Conservation (phyloP, 495 filamentous ascomycete genomes). For the Hypomontagnella submonticulosa region DNA sequence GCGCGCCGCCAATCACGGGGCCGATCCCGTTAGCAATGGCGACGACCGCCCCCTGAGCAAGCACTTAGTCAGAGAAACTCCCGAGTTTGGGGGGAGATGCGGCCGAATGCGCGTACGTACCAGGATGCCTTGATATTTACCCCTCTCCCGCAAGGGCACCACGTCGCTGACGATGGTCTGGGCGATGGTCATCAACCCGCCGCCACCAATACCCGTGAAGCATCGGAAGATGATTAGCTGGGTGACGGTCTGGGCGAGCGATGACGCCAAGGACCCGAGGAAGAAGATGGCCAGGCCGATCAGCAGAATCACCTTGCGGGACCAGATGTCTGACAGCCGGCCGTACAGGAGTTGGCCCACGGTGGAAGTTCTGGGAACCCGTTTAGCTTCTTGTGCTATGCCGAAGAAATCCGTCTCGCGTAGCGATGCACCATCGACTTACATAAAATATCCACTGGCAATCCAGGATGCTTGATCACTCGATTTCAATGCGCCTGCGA, state of each 20-base stretch:
- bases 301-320: conserved; percentile 65
- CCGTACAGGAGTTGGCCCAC: conserved; percentile 67
- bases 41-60: conserved; percentile 58
- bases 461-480: conserved; percentile 65
- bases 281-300: conserved; percentile 64
- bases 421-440: conserved; percentile 23
- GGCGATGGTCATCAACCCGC: conserved; percentile 65
- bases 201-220: conserved; percentile 66
- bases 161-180: conserved; percentile 67
- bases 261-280: conserved; percentile 63
- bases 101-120: conserved; percentile 34
- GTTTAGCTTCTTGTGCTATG: conserved; percentile 9
- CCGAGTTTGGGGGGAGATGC: neutral
- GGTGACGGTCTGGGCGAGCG: conserved; percentile 61
- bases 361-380: conserved; percentile 57
- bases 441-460: conserved; percentile 66
- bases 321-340: conserved; percentile 67
- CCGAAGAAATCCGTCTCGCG: neutral
- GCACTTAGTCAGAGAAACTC: neutral
- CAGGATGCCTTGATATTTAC: conserved; percentile 69
- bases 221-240: conserved; percentile 67
- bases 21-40: conserved; percentile 66
- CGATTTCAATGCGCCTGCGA: conserved; percentile 59
- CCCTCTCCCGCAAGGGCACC: conserved; percentile 64
- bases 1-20: conserved; percentile 64